These are phyloP conservation scores for Hypoxylon crocopeplum DNA, from an alignment of 495 filamentous ascomycete species.

Conservation along the genomic window DNA sequence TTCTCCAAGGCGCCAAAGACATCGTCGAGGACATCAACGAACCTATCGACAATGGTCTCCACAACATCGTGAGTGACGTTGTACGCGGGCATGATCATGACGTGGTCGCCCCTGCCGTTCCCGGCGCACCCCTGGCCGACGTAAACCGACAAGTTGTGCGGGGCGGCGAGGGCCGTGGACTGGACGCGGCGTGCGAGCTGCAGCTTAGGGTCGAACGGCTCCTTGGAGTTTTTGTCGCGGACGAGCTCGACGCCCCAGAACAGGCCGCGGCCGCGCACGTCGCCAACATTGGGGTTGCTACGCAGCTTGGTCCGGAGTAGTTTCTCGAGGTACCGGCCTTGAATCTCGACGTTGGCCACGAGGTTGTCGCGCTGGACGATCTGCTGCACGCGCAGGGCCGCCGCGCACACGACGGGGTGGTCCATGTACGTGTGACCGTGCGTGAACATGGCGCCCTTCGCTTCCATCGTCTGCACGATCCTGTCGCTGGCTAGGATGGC, in stretches of 20 bases:
- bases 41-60: constrained; percentile 54
- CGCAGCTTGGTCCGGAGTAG: constrained; percentile 53
- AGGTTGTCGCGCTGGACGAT: constrained; percentile 64
- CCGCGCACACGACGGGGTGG: constrained; percentile 66
- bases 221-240: constrained; percentile 53
- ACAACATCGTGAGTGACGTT: constrained; percentile 69
- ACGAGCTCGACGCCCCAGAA: constrained; percentile 71
- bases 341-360: constrained; percentile 56
- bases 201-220: constrained; percentile 52
- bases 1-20: constrained; percentile 19
- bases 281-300: constrained; percentile 63
- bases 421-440: constrained; percentile 70
- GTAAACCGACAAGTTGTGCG: constrained; percentile 72
- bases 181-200: constrained; percentile 58
- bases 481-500: constrained; percentile 61
- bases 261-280: constrained; percentile 68
- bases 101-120: constrained; percentile 73
- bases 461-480: constrained; percentile 56
- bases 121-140: constrained; percentile 72
- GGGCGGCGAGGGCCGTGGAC: constrained; percentile 55
- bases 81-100: constrained; percentile 78
- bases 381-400: constrained; percentile 64
- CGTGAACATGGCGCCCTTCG: constrained; percentile 48
- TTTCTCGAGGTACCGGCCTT: constrained; percentile 58
- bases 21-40: constrained; percentile 14